phyloP scores from a whole-genome alignment of 495 filamentous ascomycete genomes.

The Oidiodendron maius region DNA sequence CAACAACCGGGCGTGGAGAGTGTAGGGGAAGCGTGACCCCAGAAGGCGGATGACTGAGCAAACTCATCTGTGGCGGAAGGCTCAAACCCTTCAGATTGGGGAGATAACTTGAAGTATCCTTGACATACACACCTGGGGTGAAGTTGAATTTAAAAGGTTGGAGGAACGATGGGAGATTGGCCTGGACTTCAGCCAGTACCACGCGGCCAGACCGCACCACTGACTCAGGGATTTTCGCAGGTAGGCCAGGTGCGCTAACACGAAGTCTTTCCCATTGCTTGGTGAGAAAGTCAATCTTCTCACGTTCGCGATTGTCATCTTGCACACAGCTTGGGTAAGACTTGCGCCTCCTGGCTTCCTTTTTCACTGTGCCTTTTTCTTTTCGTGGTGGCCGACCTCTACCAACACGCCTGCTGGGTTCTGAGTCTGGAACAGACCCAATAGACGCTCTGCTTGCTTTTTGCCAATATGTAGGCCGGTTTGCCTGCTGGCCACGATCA shows the following conservation, averaged over 20 bases:
- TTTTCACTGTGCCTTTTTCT: background rate
- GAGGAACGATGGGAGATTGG: background rate
- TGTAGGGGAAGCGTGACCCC: constrained; percentile 10
- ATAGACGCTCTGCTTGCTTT: background rate
- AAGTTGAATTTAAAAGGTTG: background rate
- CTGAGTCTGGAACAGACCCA: constrained; percentile 2
- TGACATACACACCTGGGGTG: background rate
- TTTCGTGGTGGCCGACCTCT: background rate
- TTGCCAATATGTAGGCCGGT: constrained; percentile 11
- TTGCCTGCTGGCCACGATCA: background rate
- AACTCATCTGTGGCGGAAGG: constrained; percentile 6
- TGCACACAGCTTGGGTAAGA: background rate
- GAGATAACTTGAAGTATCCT: constrained; percentile 9
- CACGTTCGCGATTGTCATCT: background rate
- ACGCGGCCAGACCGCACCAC: constrained; percentile 1
- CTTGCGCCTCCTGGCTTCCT: constrained; percentile 11
- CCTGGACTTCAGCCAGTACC: background rate
- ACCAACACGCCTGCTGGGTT: background rate
- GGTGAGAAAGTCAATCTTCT: background rate
- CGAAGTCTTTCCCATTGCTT: constrained; percentile 14
- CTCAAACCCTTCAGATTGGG: constrained; percentile 7
- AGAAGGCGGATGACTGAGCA: constrained; percentile 12
- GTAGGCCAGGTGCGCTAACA: constrained; percentile 7
- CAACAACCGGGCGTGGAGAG: background rate
- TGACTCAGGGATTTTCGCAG: background rate